These are phyloP conservation scores for Saccharum hybrid DNA, from an alignment of 202 grass and related monocot species.

Conservation along the genomic window DNA sequence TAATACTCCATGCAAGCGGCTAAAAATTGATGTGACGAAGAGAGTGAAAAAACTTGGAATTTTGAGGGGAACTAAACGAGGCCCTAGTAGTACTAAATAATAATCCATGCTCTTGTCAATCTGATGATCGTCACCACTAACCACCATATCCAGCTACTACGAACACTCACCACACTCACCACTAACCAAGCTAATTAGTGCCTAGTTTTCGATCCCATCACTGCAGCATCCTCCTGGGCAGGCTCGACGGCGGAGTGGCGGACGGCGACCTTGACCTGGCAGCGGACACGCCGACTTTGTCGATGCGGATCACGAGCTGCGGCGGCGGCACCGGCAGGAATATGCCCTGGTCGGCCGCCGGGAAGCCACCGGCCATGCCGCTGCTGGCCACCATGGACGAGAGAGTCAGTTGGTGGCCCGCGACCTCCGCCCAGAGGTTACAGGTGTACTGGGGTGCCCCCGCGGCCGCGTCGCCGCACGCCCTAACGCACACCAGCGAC, in stretches of 20 bases:
- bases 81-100: no score
- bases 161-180: no score
- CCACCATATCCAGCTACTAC: no score
- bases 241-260: neutral
- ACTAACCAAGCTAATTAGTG: neutral
- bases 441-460: neutral
- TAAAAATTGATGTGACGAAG: no score
- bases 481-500: slow-evolving; percentile 3
- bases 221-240: neutral
- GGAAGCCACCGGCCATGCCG: neutral
- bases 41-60: no score
- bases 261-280: neutral
- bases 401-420: neutral
- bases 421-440: slow-evolving; percentile 29
- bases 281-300: neutral
- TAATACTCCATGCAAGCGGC: no score
- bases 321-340: slow-evolving; percentile 6
- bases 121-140: no score
- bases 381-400: slow-evolving; percentile 1
- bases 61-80: no score
- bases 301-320: neutral
- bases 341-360: neutral
- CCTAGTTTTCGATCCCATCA: neutral
- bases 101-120: no score
- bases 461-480: slow-evolving; percentile 11